A percentile compares a stretch with the other conserved stretches of the same genome.
Conservation (phyloP, 1,284 basidiomycete species). For the Sanghuangporus weigelae region DNA sequence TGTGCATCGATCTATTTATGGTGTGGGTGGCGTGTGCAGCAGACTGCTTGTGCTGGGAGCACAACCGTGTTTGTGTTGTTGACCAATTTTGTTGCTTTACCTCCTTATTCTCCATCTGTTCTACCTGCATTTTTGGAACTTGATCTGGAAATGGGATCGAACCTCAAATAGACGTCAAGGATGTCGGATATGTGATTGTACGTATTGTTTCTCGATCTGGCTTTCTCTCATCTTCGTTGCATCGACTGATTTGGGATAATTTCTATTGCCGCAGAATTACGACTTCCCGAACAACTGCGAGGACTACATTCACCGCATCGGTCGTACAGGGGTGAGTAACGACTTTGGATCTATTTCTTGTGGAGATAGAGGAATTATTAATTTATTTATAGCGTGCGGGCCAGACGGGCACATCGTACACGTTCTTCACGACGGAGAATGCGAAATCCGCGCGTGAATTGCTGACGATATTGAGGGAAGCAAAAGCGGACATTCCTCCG, state of each 20-base stretch:
- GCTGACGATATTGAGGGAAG: conserved; percentile 84
- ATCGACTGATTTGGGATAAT: conserved; percentile 21
- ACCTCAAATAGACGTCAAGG: conserved; percentile 78
- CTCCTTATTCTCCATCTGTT: conserved; percentile 21
- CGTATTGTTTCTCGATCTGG: conserved; percentile 31
- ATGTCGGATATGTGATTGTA: conserved; percentile 89
- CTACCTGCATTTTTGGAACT: conserved; percentile 20
- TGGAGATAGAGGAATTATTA: too few species aligned
- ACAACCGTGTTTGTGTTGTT: conserved; percentile 45
- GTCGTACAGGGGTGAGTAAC: conserved; percentile 71
- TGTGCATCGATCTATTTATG: conserved; percentile 26
- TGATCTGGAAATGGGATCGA: conserved; percentile 26
- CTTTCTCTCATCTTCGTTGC: conserved; percentile 9
- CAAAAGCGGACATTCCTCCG: conserved; percentile 82
- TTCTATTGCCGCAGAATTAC: conserved; percentile 62
- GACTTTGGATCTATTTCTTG: too few species aligned
- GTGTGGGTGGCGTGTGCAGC: conserved; percentile 22
- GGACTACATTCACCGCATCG: conserved; percentile 92
- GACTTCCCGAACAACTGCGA: conserved; percentile 97
- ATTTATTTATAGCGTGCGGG: conserved; percentile 64
- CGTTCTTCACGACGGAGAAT: conserved; percentile 95
- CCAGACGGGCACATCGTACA: conserved; percentile 88
- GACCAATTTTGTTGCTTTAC: conserved; percentile 31
- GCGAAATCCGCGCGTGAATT: conserved; percentile 93
- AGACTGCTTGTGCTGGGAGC: conserved; percentile 11